These are phyloP conservation scores for Hypoxylon perforatum DNA, from an alignment of 495 filamentous ascomycete genomes.

Conservation along the genomic window DNA sequence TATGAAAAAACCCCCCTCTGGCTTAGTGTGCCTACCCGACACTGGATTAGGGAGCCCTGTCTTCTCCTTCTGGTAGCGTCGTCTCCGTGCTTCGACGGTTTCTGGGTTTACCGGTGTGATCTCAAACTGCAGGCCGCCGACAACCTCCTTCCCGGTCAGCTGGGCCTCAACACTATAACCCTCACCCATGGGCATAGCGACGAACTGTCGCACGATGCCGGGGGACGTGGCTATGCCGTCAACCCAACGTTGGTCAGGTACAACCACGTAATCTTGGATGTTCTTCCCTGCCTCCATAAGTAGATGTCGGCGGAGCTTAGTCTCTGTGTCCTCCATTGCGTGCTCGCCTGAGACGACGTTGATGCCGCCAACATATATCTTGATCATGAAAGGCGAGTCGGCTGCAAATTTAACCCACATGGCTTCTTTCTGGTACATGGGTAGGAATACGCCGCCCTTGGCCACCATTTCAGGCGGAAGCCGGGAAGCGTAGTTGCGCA, in stretches of 20 bases:
- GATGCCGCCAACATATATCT: slow-evolving; percentile 58
- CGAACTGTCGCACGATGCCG: slow-evolving; percentile 56
- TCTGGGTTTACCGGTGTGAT: slow-evolving; percentile 50
- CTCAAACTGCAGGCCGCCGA: slow-evolving; percentile 61
- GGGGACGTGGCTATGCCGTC: slow-evolving; percentile 55
- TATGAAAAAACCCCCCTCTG: not conserved
- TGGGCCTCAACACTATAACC: slow-evolving; percentile 64
- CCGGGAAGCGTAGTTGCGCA: slow-evolving; percentile 40
- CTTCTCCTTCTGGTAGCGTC: too few relatives aligned
- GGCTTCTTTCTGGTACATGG: slow-evolving; percentile 58
- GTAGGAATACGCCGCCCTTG: slow-evolving; percentile 59
- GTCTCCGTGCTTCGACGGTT: not conserved
- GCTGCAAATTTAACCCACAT: slow-evolving; percentile 58
- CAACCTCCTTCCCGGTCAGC: slow-evolving; percentile 54
- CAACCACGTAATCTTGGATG: slow-evolving; percentile 61
- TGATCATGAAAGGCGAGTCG: slow-evolving; percentile 51
- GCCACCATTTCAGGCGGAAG: slow-evolving; percentile 47
- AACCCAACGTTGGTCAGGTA: slow-evolving; percentile 58
- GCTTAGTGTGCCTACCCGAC: too few relatives aligned
- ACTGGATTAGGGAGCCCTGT: not conserved
- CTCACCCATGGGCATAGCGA: slow-evolving; percentile 54
- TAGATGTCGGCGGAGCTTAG: slow-evolving; percentile 10
- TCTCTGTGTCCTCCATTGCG: slow-evolving; percentile 37
- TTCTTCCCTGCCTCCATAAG: slow-evolving; percentile 20
- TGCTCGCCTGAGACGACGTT: slow-evolving; percentile 61